Evolutionary conservation across 1,284 basidiomycete species (phyloP).

Genomic region (Sporisorium graminicola): DNA sequence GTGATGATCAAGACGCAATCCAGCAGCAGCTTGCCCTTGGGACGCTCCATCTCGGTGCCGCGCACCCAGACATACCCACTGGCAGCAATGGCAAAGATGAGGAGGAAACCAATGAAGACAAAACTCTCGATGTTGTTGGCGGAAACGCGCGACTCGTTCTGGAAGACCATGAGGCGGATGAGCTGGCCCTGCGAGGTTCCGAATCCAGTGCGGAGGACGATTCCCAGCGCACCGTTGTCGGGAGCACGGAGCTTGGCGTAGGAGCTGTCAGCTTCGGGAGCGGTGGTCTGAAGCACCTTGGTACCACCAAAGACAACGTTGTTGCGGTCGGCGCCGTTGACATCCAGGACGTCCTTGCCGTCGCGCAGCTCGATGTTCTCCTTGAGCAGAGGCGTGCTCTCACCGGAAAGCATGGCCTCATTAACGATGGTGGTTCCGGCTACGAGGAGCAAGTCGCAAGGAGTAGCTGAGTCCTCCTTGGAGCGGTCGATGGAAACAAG

Average conservation of each 20-base stretch:
- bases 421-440: conserved; percentile 66
- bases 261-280: conserved; percentile 50
- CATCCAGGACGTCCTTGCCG: conserved; percentile 60
- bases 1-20: conserved; percentile 69
- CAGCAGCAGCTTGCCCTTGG: conserved; percentile 68
- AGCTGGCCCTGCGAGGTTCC: conserved; percentile 69
- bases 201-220: conserved; percentile 68
- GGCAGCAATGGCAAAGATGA: conserved; percentile 68
- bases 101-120: conserved; percentile 68
- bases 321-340: conserved; percentile 66
- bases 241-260: conserved; percentile 57
- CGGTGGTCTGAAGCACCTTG: conserved; percentile 67
- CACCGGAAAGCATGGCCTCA: conserved; percentile 69
- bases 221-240: conserved; percentile 63
- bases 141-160: conserved; percentile 67
- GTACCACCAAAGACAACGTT: conserved; percentile 69
- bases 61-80: conserved; percentile 67
- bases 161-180: conserved; percentile 69
- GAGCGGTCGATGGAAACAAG: conserved; percentile 67
- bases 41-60: conserved; percentile 65
- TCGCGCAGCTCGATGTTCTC: conserved; percentile 68
- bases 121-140: conserved; percentile 69
- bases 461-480: conserved; percentile 67
- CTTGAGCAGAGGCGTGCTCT: conserved; percentile 68
- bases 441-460: conserved; percentile 64